Conservation (phyloP, 176 grass and related monocot species). For the Secale cereale region DNA sequence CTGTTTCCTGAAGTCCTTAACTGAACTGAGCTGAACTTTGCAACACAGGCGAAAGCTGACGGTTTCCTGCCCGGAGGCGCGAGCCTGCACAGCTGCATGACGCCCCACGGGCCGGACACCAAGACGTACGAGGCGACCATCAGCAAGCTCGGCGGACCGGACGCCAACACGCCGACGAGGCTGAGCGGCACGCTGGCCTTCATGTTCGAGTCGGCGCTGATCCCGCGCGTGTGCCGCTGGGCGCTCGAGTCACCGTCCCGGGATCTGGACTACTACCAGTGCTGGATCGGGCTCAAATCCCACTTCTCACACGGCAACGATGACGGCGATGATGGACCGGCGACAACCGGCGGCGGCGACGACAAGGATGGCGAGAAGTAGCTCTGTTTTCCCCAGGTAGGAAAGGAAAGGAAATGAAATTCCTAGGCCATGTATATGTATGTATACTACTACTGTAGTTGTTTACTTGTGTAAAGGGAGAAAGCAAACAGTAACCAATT, state of each 20-base stretch:
- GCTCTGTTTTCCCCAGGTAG: background rate
- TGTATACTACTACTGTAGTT: background rate
- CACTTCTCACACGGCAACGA: conserved; percentile 38
- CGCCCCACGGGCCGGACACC: conserved; percentile 92
- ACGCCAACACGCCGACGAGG: conserved; percentile 46
- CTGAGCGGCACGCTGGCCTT: conserved; percentile 68
- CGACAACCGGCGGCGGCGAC: background rate
- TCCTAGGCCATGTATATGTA: background rate
- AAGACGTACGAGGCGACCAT: conserved; percentile 80
- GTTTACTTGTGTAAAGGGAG: background rate
- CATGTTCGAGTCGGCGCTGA: conserved; percentile 84
- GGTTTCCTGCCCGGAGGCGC: conserved; percentile 90
- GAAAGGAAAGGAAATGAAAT: background rate
- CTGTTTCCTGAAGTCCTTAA: background rate
- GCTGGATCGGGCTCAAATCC: conserved; percentile 85
- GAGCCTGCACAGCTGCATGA: conserved; percentile 96
- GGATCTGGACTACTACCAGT: conserved; percentile 77
- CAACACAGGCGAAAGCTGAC: conserved; percentile 75
- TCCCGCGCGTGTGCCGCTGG: conserved; percentile 84
- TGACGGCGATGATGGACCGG: background rate
- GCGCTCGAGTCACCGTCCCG: conserved; percentile 58
- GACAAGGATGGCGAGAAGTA: conserved; percentile 6
- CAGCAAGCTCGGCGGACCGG: conserved; percentile 4
- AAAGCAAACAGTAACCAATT: background rate
- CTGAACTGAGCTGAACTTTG: background rate